These are phyloP conservation scores for Babesia divergens DNA, from an alignment of 169 alveolate species.

Conservation along the genomic window DNA sequence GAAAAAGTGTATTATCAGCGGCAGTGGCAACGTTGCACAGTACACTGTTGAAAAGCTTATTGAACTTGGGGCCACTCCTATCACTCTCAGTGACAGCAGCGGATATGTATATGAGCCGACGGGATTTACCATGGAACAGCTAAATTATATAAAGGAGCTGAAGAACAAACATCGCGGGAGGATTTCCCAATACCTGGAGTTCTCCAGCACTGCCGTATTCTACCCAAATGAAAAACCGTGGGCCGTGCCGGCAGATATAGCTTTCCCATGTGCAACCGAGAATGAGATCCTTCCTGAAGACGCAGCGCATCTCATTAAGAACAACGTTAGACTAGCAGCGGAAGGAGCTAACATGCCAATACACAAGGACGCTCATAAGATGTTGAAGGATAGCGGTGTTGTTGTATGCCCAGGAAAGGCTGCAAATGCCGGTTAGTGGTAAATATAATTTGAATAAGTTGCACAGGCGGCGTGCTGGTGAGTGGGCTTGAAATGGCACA, in stretches of 20 bases:
- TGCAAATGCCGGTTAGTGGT: conserved; percentile 76
- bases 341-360: conserved; percentile 88
- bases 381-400: conserved; percentile 63
- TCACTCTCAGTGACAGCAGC: conserved; percentile 78
- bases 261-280: conserved; percentile 86
- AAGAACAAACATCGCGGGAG: conserved; percentile 66
- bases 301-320: conserved; percentile 67
- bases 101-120: conserved; percentile 71
- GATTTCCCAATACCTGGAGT: conserved; percentile 60
- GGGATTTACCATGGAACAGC: conserved; percentile 74
- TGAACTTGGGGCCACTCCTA: conserved; percentile 76
- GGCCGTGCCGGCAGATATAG: conserved; percentile 70
- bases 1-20: conserved; percentile 75
- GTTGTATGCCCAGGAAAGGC: conserved; percentile 84
- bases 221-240: conserved; percentile 68
- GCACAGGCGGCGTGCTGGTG: conserved; percentile 84
- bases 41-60: conserved; percentile 78
- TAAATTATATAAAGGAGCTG: conserved; percentile 56
- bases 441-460: not conserved
- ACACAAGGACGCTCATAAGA: conserved; percentile 73
- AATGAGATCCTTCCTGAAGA: conserved; percentile 76
- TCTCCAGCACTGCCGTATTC: conserved; percentile 63
- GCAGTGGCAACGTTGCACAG: conserved; percentile 86
- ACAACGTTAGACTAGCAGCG: conserved; percentile 69
- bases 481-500: conserved; percentile 86